Conservation (phyloP, 129 eudicot genomes). For the Glebionis coronaria region DNA sequence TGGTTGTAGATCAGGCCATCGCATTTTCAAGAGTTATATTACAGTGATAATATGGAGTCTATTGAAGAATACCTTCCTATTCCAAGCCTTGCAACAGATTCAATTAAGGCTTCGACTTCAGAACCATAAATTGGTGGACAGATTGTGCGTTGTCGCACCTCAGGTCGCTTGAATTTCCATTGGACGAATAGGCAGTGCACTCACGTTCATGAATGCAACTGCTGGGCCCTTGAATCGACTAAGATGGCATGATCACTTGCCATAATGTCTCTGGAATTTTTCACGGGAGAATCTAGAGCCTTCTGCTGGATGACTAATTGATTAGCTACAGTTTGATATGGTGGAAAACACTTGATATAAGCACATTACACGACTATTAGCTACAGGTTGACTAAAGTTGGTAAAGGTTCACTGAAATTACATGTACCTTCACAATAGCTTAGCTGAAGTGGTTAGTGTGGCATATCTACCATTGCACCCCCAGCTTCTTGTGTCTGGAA, state of each 20-base stretch:
- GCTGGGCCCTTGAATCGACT: conserved; percentile 54
- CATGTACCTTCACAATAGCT: conserved; percentile 49
- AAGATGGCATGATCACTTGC: conserved; percentile 60
- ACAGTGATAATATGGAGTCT: too few relatives aligned
- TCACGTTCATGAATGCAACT: conserved; percentile 36
- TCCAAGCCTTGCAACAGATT: too few relatives aligned
- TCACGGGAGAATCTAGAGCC: conserved; percentile 30
- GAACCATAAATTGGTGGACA: too few relatives aligned
- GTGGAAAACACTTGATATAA: conserved; percentile 46
- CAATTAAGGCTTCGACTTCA: too few relatives aligned
- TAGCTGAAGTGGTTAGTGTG: conserved; percentile 31
- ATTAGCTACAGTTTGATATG: conserved; percentile 25
- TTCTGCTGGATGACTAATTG: conserved; percentile 29
- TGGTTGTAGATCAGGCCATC: too few relatives aligned
- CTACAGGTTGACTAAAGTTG: neutral
- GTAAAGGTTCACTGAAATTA: neutral
- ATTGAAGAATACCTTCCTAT: too few relatives aligned
- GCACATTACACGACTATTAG: neutral
- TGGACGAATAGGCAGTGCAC: conserved; percentile 48
- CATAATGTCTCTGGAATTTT: conserved; percentile 37
- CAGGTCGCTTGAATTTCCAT: conserved; percentile 60
- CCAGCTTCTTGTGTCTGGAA: too few relatives aligned
- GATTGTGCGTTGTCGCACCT: conserved; percentile 69
- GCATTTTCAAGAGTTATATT: too few relatives aligned
- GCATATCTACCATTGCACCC: neutral